Evolutionary conservation across 768 basidiomycete genomes (phyloP).

Genomic region (Epithele typhae): DNA sequence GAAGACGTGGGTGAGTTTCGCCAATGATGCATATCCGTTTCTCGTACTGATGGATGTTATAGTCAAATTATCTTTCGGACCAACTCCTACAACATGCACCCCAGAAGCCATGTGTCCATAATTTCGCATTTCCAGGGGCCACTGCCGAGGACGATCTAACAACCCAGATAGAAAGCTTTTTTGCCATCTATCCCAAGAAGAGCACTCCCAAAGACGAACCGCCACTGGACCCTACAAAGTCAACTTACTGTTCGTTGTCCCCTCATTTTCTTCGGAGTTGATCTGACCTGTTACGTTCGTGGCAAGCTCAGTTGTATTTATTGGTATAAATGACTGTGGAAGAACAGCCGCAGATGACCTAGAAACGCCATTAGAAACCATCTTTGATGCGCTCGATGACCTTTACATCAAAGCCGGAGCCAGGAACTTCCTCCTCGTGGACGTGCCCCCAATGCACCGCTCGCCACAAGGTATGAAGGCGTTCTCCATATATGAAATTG

Average conservation of each 20-base stretch:
- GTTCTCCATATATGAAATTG: too few species aligned
- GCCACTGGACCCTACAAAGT: conserved; percentile 3
- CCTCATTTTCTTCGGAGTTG: neutral
- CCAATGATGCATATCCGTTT: neutral
- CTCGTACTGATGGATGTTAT: neutral
- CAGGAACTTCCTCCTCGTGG: conserved; percentile 33
- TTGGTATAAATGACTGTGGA: conserved; percentile 41
- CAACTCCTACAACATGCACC: neutral
- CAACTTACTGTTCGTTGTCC: conserved; percentile 3
- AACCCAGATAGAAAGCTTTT: conserved; percentile 15
- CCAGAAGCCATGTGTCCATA: conserved; percentile 1
- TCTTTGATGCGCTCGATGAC: conserved; percentile 21
- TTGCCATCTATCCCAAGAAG: conserved; percentile 4
- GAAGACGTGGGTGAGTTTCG: neutral
- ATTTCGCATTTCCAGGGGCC: conserved; percentile 20
- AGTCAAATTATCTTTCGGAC: neutral
- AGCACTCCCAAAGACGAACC: neutral
- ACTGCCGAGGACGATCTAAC: conserved; percentile 23
- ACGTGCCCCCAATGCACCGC: conserved; percentile 36
- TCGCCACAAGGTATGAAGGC: conserved; percentile 29
- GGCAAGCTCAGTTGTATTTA: conserved; percentile 24
- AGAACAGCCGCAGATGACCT: conserved; percentile 25
- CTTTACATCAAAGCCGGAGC: conserved; percentile 31
- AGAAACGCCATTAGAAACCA: conserved; percentile 20
- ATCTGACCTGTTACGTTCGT: too few species aligned